phyloP scores from a whole-genome alignment of 1,284 basidiomycete species.

The Clitocybe nebularis region DNA sequence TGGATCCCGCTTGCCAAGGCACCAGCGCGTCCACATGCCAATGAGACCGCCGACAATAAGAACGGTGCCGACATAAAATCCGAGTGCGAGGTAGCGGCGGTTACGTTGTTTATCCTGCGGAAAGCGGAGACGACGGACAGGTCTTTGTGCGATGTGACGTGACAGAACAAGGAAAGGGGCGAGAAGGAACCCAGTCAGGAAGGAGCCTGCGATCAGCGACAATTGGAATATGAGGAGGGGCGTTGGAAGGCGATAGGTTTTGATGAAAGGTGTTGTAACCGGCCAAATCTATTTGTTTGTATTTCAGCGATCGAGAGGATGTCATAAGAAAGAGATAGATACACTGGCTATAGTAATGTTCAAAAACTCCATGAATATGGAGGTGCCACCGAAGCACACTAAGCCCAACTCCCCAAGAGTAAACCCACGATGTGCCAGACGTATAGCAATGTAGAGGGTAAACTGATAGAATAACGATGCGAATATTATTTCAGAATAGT shows the following conservation, averaged over 20 bases:
- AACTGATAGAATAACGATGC: conserved; percentile 88
- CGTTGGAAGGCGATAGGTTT: conserved; percentile 90
- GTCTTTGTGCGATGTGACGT: conserved; percentile 88
- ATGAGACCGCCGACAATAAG: conserved; percentile 84
- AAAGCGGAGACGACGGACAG: conserved; percentile 84
- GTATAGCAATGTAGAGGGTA: conserved; percentile 83
- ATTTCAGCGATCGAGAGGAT: neutral
- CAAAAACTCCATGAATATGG: conserved; percentile 81
- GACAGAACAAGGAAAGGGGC: conserved; percentile 93
- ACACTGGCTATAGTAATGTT: conserved; percentile 81
- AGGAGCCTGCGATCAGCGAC: conserved; percentile 89
- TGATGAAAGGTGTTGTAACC: conserved; percentile 80
- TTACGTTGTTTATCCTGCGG: conserved; percentile 87
- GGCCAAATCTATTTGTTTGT: conserved; percentile 65
- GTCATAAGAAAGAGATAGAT: conserved; percentile 22
- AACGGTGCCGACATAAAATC: conserved; percentile 79
- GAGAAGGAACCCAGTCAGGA: conserved; percentile 90
- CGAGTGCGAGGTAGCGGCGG: conserved; percentile 80
- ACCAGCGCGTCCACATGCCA: conserved; percentile 91
- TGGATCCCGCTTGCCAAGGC: conserved; percentile 80
- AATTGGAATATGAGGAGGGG: conserved; percentile 92
- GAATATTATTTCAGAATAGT: conserved; percentile 73
- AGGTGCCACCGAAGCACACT: conserved; percentile 85
- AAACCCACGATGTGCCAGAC: conserved; percentile 89
- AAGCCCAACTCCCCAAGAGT: conserved; percentile 92